Percentiles rank a stretch among this genome's conserved stretches.
Evolutionary conservation across 495 filamentous ascomycete genomes (phyloP).

Genomic region (Chaetomidium leptoderma): DNA sequence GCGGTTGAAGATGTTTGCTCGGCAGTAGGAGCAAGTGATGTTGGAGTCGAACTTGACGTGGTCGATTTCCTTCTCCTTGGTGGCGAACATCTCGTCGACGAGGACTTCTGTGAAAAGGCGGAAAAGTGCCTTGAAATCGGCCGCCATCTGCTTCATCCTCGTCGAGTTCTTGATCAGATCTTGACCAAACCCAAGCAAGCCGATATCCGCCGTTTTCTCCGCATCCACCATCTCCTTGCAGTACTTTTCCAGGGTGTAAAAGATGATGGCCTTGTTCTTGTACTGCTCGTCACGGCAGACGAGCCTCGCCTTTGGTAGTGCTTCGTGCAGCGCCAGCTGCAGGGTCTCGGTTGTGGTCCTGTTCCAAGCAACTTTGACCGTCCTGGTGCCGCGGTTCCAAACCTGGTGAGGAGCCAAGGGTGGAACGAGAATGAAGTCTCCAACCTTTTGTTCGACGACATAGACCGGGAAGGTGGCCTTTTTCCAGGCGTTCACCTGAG

Average conservation of each 20-base stretch:
- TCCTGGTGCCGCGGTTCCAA: constrained; percentile 93
- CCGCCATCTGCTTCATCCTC: constrained; percentile 60
- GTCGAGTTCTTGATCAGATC: constrained; percentile 47
- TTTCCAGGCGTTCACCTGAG: constrained; percentile 88
- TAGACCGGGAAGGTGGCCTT: constrained; percentile 88
- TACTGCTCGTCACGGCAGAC: constrained; percentile 99
- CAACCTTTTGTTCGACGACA: constrained; percentile 85
- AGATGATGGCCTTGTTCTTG: constrained; percentile 95
- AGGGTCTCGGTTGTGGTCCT: constrained; percentile 90
- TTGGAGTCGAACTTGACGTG: constrained; percentile 76
- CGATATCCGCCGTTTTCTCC: constrained; percentile 42
- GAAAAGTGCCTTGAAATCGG: constrained; percentile 77
- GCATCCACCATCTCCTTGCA: constrained; percentile 56
- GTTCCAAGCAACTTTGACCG: constrained; percentile 98
- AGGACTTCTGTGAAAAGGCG: constrained; percentile 70
- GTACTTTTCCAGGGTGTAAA: constrained; percentile 76
- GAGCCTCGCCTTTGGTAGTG: constrained; percentile 77
- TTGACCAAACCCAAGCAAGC: constrained; percentile 41
- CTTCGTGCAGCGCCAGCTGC: constrained; percentile 76
- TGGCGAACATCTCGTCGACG: constrained; percentile 76
- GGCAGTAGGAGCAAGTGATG: constrained; percentile 91
- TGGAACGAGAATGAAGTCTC: constrained; percentile 94
- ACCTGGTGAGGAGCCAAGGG: constrained; percentile 96
- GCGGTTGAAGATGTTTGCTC: constrained; percentile 94
- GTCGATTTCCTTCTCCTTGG: constrained; percentile 62